Conservation (phyloP, 2,329 filamentous ascomycete genomes). For the Thyridium curvatum region DNA sequence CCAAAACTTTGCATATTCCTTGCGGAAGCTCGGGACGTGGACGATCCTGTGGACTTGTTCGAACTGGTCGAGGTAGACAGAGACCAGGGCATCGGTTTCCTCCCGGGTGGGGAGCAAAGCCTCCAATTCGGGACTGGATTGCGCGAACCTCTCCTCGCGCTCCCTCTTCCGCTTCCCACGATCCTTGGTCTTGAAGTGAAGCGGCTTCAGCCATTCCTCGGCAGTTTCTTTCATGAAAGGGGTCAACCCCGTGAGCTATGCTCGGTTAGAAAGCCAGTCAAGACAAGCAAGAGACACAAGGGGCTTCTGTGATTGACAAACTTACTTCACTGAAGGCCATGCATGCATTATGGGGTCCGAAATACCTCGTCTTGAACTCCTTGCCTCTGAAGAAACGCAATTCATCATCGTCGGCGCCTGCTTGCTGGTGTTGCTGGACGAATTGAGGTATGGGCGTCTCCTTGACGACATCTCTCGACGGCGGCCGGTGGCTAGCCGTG, state of each 20-base stretch:
- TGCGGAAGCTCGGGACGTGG: slow-evolving; percentile 51
- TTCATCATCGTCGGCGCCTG: slow-evolving; percentile 41
- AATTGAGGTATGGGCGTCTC: slow-evolving; percentile 2
- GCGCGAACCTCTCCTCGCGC: slow-evolving; percentile 40
- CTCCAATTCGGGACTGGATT: slow-evolving; percentile 44
- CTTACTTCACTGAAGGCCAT: slow-evolving; percentile 50
- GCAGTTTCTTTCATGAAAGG: slow-evolving; percentile 58
- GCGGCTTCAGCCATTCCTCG: slow-evolving; percentile 53
- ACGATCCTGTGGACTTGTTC: slow-evolving; percentile 40
- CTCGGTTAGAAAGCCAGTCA: slow-evolving; percentile 5
- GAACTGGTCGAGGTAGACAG: slow-evolving; percentile 28
- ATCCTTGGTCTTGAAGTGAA: slow-evolving; percentile 49
- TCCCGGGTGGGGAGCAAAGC: slow-evolving; percentile 29
- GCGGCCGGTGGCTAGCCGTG: no score
- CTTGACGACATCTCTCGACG: no score
- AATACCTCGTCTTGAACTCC: slow-evolving; percentile 54
- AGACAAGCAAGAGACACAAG: not conserved
- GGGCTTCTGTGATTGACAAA: not conserved
- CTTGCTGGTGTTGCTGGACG: slow-evolving; percentile 21
- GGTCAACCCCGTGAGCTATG: slow-evolving; percentile 43
- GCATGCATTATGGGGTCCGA: slow-evolving; percentile 54
- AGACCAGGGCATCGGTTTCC: slow-evolving; percentile 23
- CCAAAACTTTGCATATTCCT: slow-evolving; percentile 52
- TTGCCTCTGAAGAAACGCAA: slow-evolving; percentile 52
- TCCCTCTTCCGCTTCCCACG: slow-evolving; percentile 46